Evolutionary conservation across 805 yeast species (phyloP), one percentile per base, ranked within the genome.

Genomic region (Yarrowia sp.): DNA sequence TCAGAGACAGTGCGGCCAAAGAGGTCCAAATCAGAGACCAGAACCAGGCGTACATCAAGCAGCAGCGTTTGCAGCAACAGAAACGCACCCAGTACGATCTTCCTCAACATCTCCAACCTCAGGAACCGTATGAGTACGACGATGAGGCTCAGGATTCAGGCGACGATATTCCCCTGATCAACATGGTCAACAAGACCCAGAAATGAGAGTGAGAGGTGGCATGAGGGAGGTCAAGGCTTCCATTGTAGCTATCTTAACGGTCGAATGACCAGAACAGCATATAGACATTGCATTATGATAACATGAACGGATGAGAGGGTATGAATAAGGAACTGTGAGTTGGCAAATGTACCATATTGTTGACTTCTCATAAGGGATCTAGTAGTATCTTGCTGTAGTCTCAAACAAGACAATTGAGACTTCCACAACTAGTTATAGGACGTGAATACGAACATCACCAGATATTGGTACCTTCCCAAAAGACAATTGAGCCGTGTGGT

Each of bases 1-100:
- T 63, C 46, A 19, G 48, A 5, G 56, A 49, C 5, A 32, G 35
- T 5, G 67, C 56, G 4, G 38, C 55, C 40, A 48, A 63, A n/a
- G 67, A 63, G 40, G 26, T 48, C 46, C 67, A 63, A 48, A 49
- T 48, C 38, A 36, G 67, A 3, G 56, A 48, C 40, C 67, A 48
- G 56, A 63, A 59, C 53, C 69, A 59, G 67, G 69, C 67, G 10
- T 67, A 63, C 48, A 63, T 63, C 26, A 36, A 63, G 22, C 67
- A 36, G 49, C 67, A 55, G 61, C 66, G 50, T 5, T 64, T 32
- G 52, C 69, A 59, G 16, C 67, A 67, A 42, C 67, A 48, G 52
- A 26, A 45, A 19, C 50, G 52, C 9, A 32, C 41, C 8, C 65
- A 45, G 42, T 59, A 59, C 42, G 52, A 59, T 16, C 52, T 59